These are phyloP conservation scores for Didymella keratinophila DNA, from an alignment of 2,329 filamentous ascomycete species.

Conservation along the genomic window DNA sequence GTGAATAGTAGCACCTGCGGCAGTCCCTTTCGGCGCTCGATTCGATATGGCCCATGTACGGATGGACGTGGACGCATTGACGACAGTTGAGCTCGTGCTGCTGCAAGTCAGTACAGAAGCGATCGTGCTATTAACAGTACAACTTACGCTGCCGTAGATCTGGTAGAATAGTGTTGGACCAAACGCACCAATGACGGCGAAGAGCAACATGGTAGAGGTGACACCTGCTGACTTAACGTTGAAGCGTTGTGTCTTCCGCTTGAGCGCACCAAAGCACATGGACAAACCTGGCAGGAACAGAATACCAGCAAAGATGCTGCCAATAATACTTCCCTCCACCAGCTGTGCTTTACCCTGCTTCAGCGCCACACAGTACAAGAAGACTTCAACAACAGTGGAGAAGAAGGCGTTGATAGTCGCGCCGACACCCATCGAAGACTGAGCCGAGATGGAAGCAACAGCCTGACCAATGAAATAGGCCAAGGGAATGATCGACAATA, in stretches of 20 bases:
- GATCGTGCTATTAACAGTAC: not conserved
- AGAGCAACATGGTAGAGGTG: constrained; percentile 96
- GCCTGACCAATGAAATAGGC: constrained; percentile 99
- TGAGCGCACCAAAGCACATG: constrained; percentile 98
- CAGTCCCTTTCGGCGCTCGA: constrained; percentile 71
- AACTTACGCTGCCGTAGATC: constrained; percentile 83
- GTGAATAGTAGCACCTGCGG: constrained; percentile 91
- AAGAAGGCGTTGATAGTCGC: constrained; percentile 98
- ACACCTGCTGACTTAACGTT: constrained; percentile 96
- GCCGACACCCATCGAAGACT: constrained; percentile 97
- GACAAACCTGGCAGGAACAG: constrained; percentile 92
- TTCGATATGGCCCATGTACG: constrained; percentile 52
- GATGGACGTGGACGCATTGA: constrained; percentile 60
- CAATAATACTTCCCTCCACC: constrained; percentile 95
- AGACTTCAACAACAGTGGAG: constrained; percentile 96
- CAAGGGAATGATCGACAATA: constrained; percentile 93
- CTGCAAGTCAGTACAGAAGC: constrained; percentile 43
- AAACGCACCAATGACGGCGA: constrained; percentile 94
- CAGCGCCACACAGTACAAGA: constrained; percentile 93
- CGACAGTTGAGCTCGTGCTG: constrained; percentile 90
- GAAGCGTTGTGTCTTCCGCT: constrained; percentile 97
- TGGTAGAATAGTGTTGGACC: constrained; percentile 97
- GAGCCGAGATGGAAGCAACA: constrained; percentile 96
- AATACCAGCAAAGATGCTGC: constrained; percentile 96
- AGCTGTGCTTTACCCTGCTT: constrained; percentile 90